phyloP scores from a whole-genome alignment of 1,284 basidiomycete genomes.

The Sanghuangporus weigelae region DNA sequence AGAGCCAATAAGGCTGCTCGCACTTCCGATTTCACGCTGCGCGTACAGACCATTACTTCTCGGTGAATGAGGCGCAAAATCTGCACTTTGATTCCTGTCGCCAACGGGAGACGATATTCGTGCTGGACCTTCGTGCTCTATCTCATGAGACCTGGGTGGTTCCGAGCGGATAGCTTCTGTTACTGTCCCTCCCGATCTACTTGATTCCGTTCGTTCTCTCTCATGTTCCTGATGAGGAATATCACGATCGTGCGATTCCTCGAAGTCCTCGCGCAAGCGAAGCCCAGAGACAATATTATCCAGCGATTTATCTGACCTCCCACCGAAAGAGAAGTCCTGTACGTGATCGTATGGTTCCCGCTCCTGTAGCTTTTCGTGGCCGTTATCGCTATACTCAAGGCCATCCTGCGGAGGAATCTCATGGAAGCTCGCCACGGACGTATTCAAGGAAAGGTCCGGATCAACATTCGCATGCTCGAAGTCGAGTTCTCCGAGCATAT shows the following conservation, averaged over 20 bases:
- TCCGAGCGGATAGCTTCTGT: background rate
- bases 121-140: background rate
- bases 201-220: background rate
- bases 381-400: background rate
- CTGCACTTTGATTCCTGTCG: background rate
- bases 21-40: background rate
- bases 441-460: slow-evolving; percentile 10
- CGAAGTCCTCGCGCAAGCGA: background rate
- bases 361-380: background rate
- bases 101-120: background rate
- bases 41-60: background rate
- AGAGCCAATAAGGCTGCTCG: slow-evolving; percentile 4
- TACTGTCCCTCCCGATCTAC: background rate
- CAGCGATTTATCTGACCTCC: slow-evolving; percentile 2
- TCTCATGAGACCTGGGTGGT: background rate
- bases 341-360: background rate
- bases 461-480: slow-evolving; percentile 10
- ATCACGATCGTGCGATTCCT: background rate
- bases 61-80: background rate
- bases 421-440: slow-evolving; percentile 18
- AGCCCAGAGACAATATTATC: slow-evolving; percentile 6
- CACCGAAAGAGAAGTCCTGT: slow-evolving; percentile 3
- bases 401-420: slow-evolving; percentile 12
- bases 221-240: background rate
- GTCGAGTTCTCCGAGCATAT: slow-evolving; percentile 1